Evolutionary conservation across 108 stramenopile genomes (phyloP).

Genomic region (Skeletonema menzelii): DNA sequence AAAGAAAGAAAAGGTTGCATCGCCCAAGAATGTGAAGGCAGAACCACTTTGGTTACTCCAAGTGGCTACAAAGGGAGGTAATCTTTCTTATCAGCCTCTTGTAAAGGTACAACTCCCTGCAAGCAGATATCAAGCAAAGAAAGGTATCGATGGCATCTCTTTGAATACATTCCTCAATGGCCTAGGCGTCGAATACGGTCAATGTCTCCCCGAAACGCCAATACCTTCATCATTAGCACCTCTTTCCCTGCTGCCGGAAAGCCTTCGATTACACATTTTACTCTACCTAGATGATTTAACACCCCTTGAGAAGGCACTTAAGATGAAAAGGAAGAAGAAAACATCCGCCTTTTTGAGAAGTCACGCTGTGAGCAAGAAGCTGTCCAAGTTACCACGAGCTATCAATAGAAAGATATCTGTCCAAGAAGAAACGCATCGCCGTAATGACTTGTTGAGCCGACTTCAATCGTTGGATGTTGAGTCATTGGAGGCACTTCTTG

Average conservation of each 20-base stretch:
- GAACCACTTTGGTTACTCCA: constrained; percentile 38
- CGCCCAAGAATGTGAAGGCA: constrained; percentile 19
- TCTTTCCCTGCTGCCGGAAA: constrained; percentile 64
- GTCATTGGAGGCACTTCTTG: constrained; percentile 32
- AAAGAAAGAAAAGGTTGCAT: constrained; percentile 1
- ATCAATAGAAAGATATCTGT: not conserved
- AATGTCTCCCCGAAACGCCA: constrained; percentile 1
- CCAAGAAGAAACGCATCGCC: not conserved
- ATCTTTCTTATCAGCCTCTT: constrained; percentile 41
- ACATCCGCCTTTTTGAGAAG: constrained; percentile 56
- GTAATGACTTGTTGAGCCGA: constrained; percentile 13
- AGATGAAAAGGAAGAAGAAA: constrained; percentile 55
- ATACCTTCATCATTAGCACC: constrained; percentile 42
- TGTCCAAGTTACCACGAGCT: constrained; percentile 4
- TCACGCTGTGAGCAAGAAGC: constrained; percentile 64
- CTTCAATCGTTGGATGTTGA: constrained; percentile 30
- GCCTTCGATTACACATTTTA: constrained; percentile 64
- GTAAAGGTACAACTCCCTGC: constrained; percentile 55
- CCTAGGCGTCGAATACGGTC: constrained; percentile 56
- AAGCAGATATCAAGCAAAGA: constrained; percentile 47
- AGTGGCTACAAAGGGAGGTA: constrained; percentile 38
- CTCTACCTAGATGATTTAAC: constrained; percentile 66
- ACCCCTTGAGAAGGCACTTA: constrained; percentile 61
- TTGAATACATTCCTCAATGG: constrained; percentile 62
- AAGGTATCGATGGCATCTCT: constrained; percentile 57